Conservation (phyloP, 257 asterid species). For the Solanum etuberosum region DNA sequence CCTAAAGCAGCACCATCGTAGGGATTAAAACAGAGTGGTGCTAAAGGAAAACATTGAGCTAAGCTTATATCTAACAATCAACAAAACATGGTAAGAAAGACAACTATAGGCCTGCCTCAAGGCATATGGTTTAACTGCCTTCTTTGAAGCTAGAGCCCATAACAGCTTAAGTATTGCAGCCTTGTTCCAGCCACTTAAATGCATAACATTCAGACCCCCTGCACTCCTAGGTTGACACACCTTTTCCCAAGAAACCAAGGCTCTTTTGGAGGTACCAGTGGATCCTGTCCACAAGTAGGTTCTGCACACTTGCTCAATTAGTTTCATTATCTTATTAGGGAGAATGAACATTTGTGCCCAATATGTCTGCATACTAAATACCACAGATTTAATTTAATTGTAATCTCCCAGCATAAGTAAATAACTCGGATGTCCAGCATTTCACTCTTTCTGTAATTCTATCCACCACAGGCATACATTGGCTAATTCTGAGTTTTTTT, state of each 20-base stretch:
- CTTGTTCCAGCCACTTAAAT: not conserved
- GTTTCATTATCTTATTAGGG: not conserved
- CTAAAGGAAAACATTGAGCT: not conserved
- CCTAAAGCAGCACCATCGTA: not conserved
- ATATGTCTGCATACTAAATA: not conserved
- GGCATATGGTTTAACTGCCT: not conserved
- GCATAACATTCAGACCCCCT: not conserved
- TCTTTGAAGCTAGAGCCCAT: not conserved
- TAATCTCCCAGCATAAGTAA: not conserved
- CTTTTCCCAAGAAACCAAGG: not conserved
- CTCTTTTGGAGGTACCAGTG: not conserved
- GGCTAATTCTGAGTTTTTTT: not conserved
- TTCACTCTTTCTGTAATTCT: not conserved
- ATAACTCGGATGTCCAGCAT: not conserved
- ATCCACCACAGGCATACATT: not conserved
- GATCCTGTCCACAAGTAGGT: not conserved
- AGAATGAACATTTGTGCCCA: not conserved
- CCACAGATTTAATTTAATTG: not conserved
- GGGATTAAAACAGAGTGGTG: not conserved
- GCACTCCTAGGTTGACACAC: not conserved
- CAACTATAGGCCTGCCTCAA: not conserved
- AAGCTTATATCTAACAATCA: not conserved
- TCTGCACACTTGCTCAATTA: not conserved
- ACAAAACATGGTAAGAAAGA: not conserved
- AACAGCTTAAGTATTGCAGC: not conserved